Conservation (phyloP, 2,329 filamentous ascomycete species). For the Aurifilum marmelostoma region DNA sequence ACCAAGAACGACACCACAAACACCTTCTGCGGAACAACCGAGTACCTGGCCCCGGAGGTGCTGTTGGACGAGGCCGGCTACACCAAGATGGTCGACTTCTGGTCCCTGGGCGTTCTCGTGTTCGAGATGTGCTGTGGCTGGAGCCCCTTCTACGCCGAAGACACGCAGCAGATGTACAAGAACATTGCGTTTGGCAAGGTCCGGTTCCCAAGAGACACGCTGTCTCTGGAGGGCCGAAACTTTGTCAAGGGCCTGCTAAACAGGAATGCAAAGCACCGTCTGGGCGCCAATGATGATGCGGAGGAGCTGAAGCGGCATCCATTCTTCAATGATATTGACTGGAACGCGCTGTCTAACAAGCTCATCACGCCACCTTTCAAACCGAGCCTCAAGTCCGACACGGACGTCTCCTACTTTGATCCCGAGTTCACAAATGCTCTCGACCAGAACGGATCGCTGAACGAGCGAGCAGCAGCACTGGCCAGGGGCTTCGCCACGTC, state of each 20-base stretch:
- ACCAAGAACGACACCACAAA: slow-evolving; percentile 98
- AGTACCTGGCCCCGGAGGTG: slow-evolving; percentile 95
- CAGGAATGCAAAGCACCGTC: slow-evolving; percentile 91
- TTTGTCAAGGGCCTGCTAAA: slow-evolving; percentile 98
- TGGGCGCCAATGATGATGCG: slow-evolving; percentile 88
- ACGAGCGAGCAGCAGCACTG: slow-evolving; percentile 85
- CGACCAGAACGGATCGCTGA: slow-evolving; percentile 83
- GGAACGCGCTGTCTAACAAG: slow-evolving; percentile 86
- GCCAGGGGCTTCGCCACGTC: slow-evolving; percentile 85
- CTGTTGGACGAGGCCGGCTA: slow-evolving; percentile 95
- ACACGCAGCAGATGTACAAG: slow-evolving; percentile 99
- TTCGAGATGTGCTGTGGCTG: slow-evolving; percentile 99
- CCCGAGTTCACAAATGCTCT: slow-evolving; percentile 97
- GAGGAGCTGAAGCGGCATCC: slow-evolving; percentile 92
- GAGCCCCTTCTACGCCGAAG: slow-evolving; percentile 98
- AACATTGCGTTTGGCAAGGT: slow-evolving; percentile 99
- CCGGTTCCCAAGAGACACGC: slow-evolving; percentile 89
- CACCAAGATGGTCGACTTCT: slow-evolving; percentile 99
- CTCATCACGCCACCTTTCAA: slow-evolving; percentile 96
- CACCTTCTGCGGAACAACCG: slow-evolving; percentile 97
- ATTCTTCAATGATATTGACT: slow-evolving; percentile 94
- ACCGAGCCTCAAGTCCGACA: slow-evolving; percentile 92
- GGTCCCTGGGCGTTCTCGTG: slow-evolving; percentile 93
- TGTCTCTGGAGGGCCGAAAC: slow-evolving; percentile 92
- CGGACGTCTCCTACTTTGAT: slow-evolving; percentile 97